Percentiles rank a stretch among this genome's conserved stretches.
Evolutionary conservation across 352 stramenopile species (phyloP).

Genomic region (Phytopythium kandeliae): DNA sequence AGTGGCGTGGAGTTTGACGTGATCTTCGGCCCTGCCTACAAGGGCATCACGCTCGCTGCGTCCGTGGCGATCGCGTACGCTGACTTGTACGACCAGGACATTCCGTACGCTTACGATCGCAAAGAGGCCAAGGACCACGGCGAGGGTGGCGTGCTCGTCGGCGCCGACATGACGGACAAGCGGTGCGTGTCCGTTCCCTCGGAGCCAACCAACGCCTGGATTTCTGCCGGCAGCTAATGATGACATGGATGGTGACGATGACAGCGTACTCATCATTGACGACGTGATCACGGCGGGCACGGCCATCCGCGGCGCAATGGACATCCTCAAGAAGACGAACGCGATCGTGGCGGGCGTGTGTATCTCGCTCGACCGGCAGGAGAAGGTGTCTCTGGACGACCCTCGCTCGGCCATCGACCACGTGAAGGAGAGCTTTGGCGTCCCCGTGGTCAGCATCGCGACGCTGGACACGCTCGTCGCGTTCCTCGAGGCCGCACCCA

Average conservation of each 20-base stretch:
- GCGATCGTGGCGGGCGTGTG: slow-evolving; percentile 94
- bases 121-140: slow-evolving; percentile 99
- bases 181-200: slow-evolving; percentile 43
- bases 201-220: no score
- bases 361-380: slow-evolving; percentile 97
- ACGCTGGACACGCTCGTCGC: slow-evolving; percentile 90
- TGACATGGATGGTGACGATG: slow-evolving; percentile 4
- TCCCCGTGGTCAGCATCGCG: slow-evolving; percentile 94
- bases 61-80: slow-evolving; percentile 93
- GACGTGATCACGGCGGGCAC: slow-evolving; percentile 99
- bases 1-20: slow-evolving; percentile 96
- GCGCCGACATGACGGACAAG: slow-evolving; percentile 93
- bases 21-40: slow-evolving; percentile 99
- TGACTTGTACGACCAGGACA: slow-evolving; percentile 87
- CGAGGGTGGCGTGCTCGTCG: slow-evolving; percentile 96
- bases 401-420: slow-evolving; percentile 92
- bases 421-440: slow-evolving; percentile 85
- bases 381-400: slow-evolving; percentile 93
- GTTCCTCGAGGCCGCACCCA: slow-evolving; percentile 71
- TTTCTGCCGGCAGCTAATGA: not conserved
- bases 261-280: slow-evolving; percentile 96
- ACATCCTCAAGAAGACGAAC: slow-evolving; percentile 86
- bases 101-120: slow-evolving; percentile 98
- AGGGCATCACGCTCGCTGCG: slow-evolving; percentile 97
- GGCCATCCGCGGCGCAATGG: slow-evolving; percentile 94